Evolutionary conservation across 352 stramenopile genomes (phyloP).

Genomic region (Pelagophyceae sp.): DNA sequence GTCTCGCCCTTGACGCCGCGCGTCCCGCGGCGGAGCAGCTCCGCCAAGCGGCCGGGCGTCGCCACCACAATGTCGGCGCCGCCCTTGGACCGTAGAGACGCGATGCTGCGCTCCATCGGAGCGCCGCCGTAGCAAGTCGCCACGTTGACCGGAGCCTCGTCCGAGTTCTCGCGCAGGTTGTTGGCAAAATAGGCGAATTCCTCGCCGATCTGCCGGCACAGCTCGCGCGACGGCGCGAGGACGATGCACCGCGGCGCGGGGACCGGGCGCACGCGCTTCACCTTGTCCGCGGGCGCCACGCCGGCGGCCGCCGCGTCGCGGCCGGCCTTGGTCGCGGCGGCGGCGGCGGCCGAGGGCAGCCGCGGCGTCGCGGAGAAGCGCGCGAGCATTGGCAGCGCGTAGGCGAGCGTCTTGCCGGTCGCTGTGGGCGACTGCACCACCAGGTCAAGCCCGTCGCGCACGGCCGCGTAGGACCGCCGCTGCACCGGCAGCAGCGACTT

Average conservation of each 20-base stretch:
- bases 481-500: background rate
- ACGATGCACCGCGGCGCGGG: slow-evolving; percentile 33
- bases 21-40: slow-evolving; percentile 29
- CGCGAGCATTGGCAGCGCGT: slow-evolving; percentile 34
- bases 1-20: background rate
- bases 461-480: background rate
- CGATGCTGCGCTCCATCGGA: slow-evolving; percentile 32
- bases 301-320: no score
- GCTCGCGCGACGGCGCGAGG: slow-evolving; percentile 36
- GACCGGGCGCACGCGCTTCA: background rate
- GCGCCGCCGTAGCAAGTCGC: slow-evolving; percentile 32
- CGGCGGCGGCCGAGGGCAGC: background rate
- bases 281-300: no score
- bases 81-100: slow-evolving; percentile 31
- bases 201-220: slow-evolving; percentile 36
- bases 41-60: slow-evolving; percentile 36
- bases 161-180: slow-evolving; percentile 28
- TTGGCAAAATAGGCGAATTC: slow-evolving; percentile 31
- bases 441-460: background rate
- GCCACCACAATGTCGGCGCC: slow-evolving; percentile 35
- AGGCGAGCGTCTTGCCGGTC: slow-evolving; percentile 41
- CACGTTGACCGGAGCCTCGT: background rate
- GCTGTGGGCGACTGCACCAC: slow-evolving; percentile 35
- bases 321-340: background rate
- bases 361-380: background rate